Conservation (phyloP, 371 early-diverging fungal genomes). For the Mucor irregularis region DNA sequence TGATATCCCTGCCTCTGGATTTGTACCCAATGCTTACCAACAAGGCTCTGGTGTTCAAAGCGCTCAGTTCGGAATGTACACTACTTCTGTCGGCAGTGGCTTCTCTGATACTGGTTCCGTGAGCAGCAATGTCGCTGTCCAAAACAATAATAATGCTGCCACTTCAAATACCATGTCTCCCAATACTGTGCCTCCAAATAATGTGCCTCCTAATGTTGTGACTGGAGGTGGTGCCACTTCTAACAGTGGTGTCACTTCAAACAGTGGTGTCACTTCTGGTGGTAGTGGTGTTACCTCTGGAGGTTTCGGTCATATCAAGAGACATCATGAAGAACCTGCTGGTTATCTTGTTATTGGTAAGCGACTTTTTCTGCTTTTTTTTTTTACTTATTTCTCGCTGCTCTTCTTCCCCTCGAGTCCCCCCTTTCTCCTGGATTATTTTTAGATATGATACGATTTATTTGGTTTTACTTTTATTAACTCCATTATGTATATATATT, state of each 20-base stretch:
- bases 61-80: constrained; percentile 50
- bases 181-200: background rate
- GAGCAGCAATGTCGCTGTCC: background rate
- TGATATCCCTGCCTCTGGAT: constrained; percentile 35
- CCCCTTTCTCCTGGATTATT: background rate
- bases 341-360: constrained; percentile 49
- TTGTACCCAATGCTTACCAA: constrained; percentile 44
- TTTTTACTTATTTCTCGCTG: background rate
- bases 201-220: background rate
- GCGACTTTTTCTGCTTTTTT: background rate
- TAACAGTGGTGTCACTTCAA: background rate
- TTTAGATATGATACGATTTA: constrained; percentile 7
- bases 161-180: background rate
- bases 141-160: background rate
- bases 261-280: constrained; percentile 21
- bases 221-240: constrained; percentile 4
- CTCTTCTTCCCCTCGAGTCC: background rate
- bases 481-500: background rate
- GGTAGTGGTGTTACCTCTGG: constrained; percentile 37
- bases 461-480: too few relatives aligned
- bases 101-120: constrained; percentile 27
- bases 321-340: constrained; percentile 32
- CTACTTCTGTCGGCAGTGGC: constrained; percentile 18
- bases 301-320: constrained; percentile 25
- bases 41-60: constrained; percentile 34